Evolutionary conservation across 306 rosid genomes (phyloP), one percentile per base, ranked within the genome.

Genomic region (Medicago ruthenica): DNA sequence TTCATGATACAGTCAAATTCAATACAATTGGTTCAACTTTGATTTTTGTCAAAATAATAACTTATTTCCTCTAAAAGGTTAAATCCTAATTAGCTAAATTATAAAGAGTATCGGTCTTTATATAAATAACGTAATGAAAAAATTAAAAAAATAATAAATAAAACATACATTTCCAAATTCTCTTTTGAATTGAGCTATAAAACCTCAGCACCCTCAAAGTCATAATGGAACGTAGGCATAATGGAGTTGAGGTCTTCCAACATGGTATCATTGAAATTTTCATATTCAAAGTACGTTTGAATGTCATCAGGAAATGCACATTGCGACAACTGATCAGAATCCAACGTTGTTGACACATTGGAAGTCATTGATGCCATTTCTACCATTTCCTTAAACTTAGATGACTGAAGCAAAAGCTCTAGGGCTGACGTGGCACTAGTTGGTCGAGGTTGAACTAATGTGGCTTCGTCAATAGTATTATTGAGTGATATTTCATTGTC

Each of bases 301-400:
- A 95, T 88, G 70, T 95, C 96, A n/a, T 85, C 89, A 0, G 98
- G 98, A 24, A 95, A 88, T 21, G 84, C 54, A 50, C 81, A 42
- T 3, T 5, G n/a, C 83, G 85, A 37, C 88, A 83, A 3, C 85
- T 61, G 67, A 31, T 48, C 84, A 0, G 73, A 72, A 18, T 81
- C 93, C 18, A 71, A 40, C 9, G 64, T 41, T 1, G 85, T 48
- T 0, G 88, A 58, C 44, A 73, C 24, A 17, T 84, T 84, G 0
- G 67, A 5, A 5, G 37, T 67, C 1, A 60, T 54, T 0, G 89
- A 83, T 1, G 90, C 86, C 83, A 84, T 89, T 82, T 95, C 92
- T 17, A 90, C 75, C 97, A 92, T 92, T 59, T 87, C 93, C 79
- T 90, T 90, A 9, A 95, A 95, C 76, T 92, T 90, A 4, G 97